Base-by-base conservation (phyloP, 2,329 filamentous ascomycete species). In the Ceratocystis papillata region DNA sequence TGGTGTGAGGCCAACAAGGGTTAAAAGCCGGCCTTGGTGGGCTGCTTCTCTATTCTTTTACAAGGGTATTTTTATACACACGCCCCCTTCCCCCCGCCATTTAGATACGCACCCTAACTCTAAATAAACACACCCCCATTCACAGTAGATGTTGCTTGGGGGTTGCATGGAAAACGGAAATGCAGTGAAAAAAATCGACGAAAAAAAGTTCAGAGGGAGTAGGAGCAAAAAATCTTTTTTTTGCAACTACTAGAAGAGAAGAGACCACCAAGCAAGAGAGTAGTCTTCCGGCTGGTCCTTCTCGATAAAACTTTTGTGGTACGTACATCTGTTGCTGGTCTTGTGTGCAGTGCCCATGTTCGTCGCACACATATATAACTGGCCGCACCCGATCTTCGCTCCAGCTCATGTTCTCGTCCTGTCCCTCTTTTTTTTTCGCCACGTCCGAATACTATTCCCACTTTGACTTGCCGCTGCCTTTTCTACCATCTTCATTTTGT, bases 81-180 rank as follows among this genome's bases (percentile, higher is more conserved):
- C 48, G 4, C 48, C 48, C 20, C 25, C 45, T 5, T 10, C 2
- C 20, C 48, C 48, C 48, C 22, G 48, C 48, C 20, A 53, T 28
- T 8, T 53, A 53, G 48, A 28, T 6, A 28, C 22, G 48, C 48
- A 28, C 48, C 20, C 22, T 10, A 6, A 10, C 48, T 53, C 5
- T 5, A 15, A 6, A 17, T 28, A 20, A 25, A 22, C 3, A 53
- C 22, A 53, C 48, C 10, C 48, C 48, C 48, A 12, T 10, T 8
- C 4, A 15, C 5, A 15, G n/a, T 22, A 17, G 20, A 53, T 6
- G 5, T 1, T 48, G 17, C 20, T 25, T 53, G 48, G 48, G 4
- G 8, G 48, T 28, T 28, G 48, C 48, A 53, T 53, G 25, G 48
- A 53, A 53, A 53, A 53, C 25, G 25, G 48, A 53, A 53, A 53